Evolutionary conservation across 768 basidiomycete species (phyloP).

Genomic region (Mycena sanguinolenta): DNA sequence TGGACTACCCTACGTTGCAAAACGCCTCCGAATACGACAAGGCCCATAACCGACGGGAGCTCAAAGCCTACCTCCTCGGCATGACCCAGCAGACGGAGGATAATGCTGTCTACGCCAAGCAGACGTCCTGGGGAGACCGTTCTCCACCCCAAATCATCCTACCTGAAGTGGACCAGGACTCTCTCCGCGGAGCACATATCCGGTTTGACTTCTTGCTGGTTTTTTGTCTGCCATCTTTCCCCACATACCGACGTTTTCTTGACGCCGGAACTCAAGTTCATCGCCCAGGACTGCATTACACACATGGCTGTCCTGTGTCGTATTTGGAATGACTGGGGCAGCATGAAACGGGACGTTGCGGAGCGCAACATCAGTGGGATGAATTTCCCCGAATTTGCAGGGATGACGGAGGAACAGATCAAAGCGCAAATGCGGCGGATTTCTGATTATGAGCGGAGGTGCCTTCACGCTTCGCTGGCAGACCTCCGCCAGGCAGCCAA

Average conservation of each 20-base stretch:
- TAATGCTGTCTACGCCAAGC: background rate
- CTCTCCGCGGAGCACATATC: background rate
- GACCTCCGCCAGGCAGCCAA: background rate
- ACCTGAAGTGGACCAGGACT: background rate
- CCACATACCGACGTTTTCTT: no score
- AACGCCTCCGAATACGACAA: background rate
- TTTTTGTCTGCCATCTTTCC: background rate
- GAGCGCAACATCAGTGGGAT: background rate
- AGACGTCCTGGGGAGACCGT: constrained; percentile 1
- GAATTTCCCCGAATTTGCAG: background rate
- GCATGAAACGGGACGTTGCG: constrained; percentile 2
- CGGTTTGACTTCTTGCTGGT: background rate
- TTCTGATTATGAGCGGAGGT: background rate
- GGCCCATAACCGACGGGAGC: background rate
- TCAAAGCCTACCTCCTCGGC: constrained; percentile 1
- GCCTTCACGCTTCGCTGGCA: background rate
- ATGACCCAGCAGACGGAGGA: background rate
- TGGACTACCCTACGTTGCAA: background rate
- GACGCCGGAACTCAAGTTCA: constrained; percentile 1
- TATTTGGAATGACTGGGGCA: constrained; percentile 5
- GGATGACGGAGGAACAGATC: background rate
- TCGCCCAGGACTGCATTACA: constrained; percentile 2
- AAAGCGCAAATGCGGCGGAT: background rate
- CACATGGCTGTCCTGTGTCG: constrained; percentile 1
- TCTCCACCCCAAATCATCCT: no score